Percentiles rank a stretch among this genome's conserved stretches.
Conservation (phyloP, 1,284 basidiomycete genomes). For the Pascua sp. region DNA sequence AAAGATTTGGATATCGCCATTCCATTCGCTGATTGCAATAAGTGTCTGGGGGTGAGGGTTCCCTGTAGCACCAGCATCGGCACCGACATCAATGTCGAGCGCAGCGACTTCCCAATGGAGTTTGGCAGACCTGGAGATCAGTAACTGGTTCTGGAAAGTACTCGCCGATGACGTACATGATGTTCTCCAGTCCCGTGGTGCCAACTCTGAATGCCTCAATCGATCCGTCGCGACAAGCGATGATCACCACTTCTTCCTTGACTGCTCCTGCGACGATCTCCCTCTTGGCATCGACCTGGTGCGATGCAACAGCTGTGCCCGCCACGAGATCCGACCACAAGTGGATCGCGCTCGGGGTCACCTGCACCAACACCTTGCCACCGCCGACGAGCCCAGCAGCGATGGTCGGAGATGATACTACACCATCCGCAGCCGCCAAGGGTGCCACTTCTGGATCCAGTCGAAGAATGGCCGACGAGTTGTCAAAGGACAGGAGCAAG, state of each 20-base stretch:
- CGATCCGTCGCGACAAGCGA: conserved; percentile 62
- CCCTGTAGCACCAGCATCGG: too few relatives aligned
- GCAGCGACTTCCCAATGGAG: too few relatives aligned
- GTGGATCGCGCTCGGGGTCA: conserved; percentile 59
- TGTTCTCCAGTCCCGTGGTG: too few relatives aligned
- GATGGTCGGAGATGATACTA: conserved; percentile 58
- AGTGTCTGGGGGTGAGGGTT: neutral
- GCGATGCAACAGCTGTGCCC: conserved; percentile 3
- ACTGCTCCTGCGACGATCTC: conserved; percentile 66
- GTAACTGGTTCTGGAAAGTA: too few relatives aligned
- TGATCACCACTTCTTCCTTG: conserved; percentile 61
- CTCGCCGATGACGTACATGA: too few relatives aligned
- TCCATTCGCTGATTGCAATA: conserved; percentile 73
- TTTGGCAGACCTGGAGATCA: too few relatives aligned
- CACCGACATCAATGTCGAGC: too few relatives aligned
- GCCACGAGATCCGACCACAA: conserved; percentile 49
- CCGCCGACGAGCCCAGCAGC: conserved; percentile 56
- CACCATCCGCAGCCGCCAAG: conserved; percentile 47
- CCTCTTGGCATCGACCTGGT: conserved; percentile 45
- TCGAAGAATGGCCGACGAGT: conserved; percentile 32
- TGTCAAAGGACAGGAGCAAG: conserved; percentile 28
- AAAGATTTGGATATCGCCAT: conserved; percentile 63
- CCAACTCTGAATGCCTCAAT: conserved; percentile 49
- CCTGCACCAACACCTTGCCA: conserved; percentile 62
- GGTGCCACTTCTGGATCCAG: conserved; percentile 42